phyloP scores from a whole-genome alignment of 257 asterid genomes.

The Schizonepeta tenuifolia region DNA sequence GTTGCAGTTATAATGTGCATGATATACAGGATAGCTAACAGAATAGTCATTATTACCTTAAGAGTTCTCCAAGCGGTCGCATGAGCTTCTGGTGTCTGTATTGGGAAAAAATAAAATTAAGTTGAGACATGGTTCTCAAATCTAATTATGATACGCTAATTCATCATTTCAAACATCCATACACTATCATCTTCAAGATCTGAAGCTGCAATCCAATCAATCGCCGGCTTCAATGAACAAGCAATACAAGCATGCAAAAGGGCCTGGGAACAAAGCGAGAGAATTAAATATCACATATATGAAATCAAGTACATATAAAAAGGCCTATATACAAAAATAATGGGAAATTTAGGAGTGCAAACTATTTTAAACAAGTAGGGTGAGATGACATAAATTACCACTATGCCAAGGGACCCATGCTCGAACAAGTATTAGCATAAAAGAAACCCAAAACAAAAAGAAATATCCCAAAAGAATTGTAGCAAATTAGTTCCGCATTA shows the following conservation, averaged over 20 bases:
- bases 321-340: background rate
- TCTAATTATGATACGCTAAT: constrained; percentile 6
- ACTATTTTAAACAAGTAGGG: background rate
- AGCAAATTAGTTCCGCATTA: no score
- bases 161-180: constrained; percentile 21
- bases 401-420: constrained; percentile 1
- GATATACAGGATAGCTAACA: background rate
- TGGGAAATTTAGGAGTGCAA: background rate
- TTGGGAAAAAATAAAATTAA: constrained; percentile 21
- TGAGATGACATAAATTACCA: constrained; percentile 12
- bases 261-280: constrained; percentile 61
- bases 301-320: background rate
- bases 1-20: background rate
- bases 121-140: constrained; percentile 23
- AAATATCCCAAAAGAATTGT: background rate
- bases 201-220: constrained; percentile 99
- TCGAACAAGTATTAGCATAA: background rate
- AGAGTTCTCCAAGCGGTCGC: constrained; percentile 84
- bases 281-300: background rate
- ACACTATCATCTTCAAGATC: constrained; percentile 96
- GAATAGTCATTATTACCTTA: constrained; percentile 48
- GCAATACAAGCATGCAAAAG: constrained; percentile 94
- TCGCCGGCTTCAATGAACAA: constrained; percentile 77
- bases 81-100: constrained; percentile 88
- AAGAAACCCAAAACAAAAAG: background rate